A percentile compares a stretch with the other conserved stretches of the same genome.
These are phyloP conservation scores for Setaria viridis DNA, from an alignment of 202 grass and related monocot species.

Conservation along the genomic window DNA sequence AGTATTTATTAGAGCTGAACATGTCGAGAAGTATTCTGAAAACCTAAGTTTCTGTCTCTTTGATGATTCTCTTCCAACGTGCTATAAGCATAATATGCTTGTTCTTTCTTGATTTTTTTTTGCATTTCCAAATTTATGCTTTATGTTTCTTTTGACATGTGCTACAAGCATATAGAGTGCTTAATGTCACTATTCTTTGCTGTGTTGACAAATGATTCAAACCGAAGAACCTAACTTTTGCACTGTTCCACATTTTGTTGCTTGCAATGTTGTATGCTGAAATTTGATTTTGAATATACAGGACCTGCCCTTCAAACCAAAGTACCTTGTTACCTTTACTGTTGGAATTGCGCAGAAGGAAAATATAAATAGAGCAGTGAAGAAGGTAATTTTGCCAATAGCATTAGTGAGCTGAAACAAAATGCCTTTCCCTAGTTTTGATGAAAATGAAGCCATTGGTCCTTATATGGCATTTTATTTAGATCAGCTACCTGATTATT, in stretches of 20 bases:
- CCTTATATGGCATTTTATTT: neutral
- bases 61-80: neutral
- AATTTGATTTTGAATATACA: constrained; percentile 55
- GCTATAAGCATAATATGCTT: neutral
- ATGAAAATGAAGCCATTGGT: constrained; percentile 12
- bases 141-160: constrained; percentile 4
- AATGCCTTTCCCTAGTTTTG: neutral
- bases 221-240: constrained; percentile 19
- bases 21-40: neutral
- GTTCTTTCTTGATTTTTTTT: constrained; percentile 7
- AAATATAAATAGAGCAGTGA: constrained; percentile 88
- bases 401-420: constrained; percentile 3
- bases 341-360: constrained; percentile 82
- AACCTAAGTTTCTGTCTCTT: neutral
- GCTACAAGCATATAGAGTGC: neutral
- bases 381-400: constrained; percentile 69
- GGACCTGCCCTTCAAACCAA: constrained; percentile 87
- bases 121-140: neutral
- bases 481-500: constrained; percentile 38
- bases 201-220: constrained; percentile 1
- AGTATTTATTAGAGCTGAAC: neutral
- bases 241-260: neutral
- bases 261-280: constrained; percentile 43
- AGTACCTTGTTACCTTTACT: constrained; percentile 95
- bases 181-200: neutral